Percentiles rank a stretch among this genome's conserved stretches.
These are phyloP conservation scores for Didymella pomorum DNA, from an alignment of 2,329 filamentous ascomycete species.

Conservation along the genomic window DNA sequence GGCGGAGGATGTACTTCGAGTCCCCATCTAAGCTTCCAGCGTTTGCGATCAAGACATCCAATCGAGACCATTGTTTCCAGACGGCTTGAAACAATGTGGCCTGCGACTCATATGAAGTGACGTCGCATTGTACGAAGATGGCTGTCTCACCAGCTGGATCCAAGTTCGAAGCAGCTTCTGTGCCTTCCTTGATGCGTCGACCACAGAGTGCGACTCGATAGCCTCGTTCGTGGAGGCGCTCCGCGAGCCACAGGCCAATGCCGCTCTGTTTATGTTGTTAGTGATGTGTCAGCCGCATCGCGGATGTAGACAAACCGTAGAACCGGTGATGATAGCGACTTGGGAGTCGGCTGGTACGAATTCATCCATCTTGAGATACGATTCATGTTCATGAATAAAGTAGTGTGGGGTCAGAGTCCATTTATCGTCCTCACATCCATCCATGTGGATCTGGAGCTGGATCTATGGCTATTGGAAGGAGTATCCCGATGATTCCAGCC, in stretches of 20 bases:
- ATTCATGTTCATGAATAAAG: no score
- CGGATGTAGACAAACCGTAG: no score
- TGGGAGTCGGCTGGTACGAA: no score
- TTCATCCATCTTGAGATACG: no score
- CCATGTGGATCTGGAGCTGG: no score
- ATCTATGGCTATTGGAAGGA: no score
- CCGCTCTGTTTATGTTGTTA: conserved; percentile 51
- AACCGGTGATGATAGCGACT: no score
- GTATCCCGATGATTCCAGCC: no score
- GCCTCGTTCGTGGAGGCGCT: conserved; percentile 46
- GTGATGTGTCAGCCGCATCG: no score
- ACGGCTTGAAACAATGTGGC: conserved; percentile 54
- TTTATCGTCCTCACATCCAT: no score
- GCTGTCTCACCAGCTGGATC: conserved; percentile 42
- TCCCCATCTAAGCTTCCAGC: conserved; percentile 59
- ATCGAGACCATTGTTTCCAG: conserved; percentile 54
- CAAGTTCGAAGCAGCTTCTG: conserved; percentile 30
- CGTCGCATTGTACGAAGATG: conserved; percentile 57
- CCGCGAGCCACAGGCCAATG: conserved; percentile 56
- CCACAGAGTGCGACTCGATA: conserved; percentile 54
- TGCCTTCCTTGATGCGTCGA: conserved; percentile 50
- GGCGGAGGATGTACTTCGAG: conserved; percentile 56
- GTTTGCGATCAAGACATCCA: conserved; percentile 61
- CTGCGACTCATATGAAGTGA: conserved; percentile 58
- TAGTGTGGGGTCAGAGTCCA: no score